A percentile compares a stretch with the other conserved stretches of the same genome.
Conservation (phyloP, 2,329 filamentous ascomycete species). For the Microdochium paspali region DNA sequence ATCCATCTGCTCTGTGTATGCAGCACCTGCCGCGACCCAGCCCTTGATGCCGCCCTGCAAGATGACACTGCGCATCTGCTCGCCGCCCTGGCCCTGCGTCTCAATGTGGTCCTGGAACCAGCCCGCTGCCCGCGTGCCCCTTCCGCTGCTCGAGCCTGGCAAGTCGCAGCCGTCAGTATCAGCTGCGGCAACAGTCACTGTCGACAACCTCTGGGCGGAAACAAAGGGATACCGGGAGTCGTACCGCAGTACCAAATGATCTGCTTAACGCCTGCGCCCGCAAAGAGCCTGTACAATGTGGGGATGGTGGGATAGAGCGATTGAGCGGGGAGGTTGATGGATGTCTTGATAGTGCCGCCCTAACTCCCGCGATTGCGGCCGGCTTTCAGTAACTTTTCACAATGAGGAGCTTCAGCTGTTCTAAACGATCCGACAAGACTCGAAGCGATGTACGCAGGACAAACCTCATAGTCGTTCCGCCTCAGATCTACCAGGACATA, state of each 20-base stretch:
- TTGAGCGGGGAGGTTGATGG: constrained; percentile 42
- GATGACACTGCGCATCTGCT: constrained; percentile 34
- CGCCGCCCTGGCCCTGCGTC: constrained; percentile 27
- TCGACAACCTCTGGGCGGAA: background rate
- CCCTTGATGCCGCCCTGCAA: constrained; percentile 43
- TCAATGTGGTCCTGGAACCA: constrained; percentile 46
- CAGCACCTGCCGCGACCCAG: constrained; percentile 36
- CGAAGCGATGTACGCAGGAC: background rate
- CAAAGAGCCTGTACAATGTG: constrained; percentile 29
- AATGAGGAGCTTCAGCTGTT: background rate
- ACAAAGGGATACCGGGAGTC: constrained; percentile 4
- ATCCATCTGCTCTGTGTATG: constrained; percentile 38
- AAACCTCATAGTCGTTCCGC: constrained; percentile 30
- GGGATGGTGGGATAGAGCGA: constrained; percentile 32
- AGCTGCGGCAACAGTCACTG: background rate
- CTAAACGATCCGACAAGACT: too few relatives aligned
- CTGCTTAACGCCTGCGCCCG: constrained; percentile 25
- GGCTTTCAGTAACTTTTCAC: background rate
- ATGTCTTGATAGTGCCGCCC: constrained; percentile 46
- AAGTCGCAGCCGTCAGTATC: background rate
- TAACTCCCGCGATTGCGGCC: constrained; percentile 11
- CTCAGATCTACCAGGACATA: constrained; percentile 29
- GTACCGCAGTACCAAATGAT: constrained; percentile 40
- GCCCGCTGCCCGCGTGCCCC: constrained; percentile 41
- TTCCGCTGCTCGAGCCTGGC: constrained; percentile 42